Percentiles rank a stretch among this genome's conserved stretches.
Evolutionary conservation across 192 early-diverging fungal species (phyloP).

Genomic region (Backusella tarrabulga): DNA sequence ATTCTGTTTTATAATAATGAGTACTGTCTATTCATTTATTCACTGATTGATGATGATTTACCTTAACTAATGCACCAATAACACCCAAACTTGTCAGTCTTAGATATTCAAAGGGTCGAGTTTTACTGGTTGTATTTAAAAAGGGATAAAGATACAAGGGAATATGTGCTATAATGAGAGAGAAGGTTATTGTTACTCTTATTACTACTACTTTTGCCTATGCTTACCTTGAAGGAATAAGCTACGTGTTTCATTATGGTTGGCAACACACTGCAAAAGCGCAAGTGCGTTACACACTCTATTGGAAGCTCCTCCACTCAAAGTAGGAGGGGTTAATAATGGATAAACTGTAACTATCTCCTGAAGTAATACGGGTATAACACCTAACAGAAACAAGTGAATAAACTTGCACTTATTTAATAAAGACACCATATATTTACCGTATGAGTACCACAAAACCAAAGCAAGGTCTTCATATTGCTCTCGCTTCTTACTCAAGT

Average conservation of each 20-base stretch:
- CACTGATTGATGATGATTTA: slow-evolving; percentile 22
- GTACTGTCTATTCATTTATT: not conserved
- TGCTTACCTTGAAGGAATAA: slow-evolving; percentile 73
- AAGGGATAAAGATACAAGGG: slow-evolving; percentile 98
- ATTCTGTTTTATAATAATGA: slow-evolving; percentile 44
- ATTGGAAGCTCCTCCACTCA: slow-evolving; percentile 88
- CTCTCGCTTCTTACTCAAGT: slow-evolving; percentile 92
- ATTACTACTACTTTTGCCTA: not conserved
- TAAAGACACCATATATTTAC: slow-evolving; percentile 33
- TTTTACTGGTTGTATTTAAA: slow-evolving; percentile 93
- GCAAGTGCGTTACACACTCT: slow-evolving; percentile 96
- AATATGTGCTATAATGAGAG: slow-evolving; percentile 72
- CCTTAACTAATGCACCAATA: slow-evolving; percentile 96
- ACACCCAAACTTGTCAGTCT: slow-evolving; percentile 93
- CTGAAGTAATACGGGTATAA: slow-evolving; percentile 92
- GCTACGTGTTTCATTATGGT: slow-evolving; percentile 86
- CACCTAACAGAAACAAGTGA: slow-evolving; percentile 46
- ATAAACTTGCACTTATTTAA: not conserved
- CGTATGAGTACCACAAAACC: slow-evolving; percentile 97
- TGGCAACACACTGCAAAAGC: slow-evolving; percentile 93
- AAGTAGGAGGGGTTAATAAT: slow-evolving; percentile 78
- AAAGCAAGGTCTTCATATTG: slow-evolving; percentile 94
- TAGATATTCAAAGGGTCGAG: slow-evolving; percentile 94
- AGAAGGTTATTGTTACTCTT: not conserved
- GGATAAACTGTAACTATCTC: slow-evolving; percentile 98